Conservation (phyloP, 768 basidiomycete genomes). For the Kwoniella bestiolae region DNA sequence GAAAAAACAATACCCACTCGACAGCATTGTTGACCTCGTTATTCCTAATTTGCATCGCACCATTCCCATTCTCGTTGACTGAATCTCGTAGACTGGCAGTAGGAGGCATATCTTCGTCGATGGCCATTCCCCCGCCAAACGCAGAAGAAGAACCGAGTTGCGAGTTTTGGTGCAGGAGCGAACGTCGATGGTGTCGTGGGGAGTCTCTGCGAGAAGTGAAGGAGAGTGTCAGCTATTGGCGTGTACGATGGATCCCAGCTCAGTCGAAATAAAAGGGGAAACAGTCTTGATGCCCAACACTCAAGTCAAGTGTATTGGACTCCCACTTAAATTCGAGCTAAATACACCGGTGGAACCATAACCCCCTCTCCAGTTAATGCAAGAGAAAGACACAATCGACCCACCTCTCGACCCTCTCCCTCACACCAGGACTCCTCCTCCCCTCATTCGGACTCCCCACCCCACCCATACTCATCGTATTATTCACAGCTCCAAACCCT, state of each 20-base stretch:
- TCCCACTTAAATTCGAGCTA: no score
- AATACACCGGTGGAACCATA: no score
- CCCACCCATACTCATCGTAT: neutral
- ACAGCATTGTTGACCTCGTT: slow-evolving; percentile 1
- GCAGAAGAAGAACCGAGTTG: slow-evolving; percentile 22
- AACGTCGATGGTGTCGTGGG: slow-evolving; percentile 14
- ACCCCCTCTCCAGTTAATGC: no score
- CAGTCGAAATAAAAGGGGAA: no score
- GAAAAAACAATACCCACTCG: slow-evolving; percentile 25
- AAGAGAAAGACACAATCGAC: no score
- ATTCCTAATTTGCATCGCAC: neutral
- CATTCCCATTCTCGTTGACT: neutral
- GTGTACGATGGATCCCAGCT: no score
- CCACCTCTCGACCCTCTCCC: slow-evolving; percentile 28
- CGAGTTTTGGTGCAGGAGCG: slow-evolving; percentile 21
- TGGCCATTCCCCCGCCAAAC: slow-evolving; percentile 17
- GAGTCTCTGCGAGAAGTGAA: slow-evolving; percentile 8
- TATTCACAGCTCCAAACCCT: neutral
- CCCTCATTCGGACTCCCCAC: slow-evolving; percentile 23
- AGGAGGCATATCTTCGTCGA: slow-evolving; percentile 51
- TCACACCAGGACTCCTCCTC: slow-evolving; percentile 34
- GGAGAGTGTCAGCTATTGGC: slow-evolving; percentile 1
- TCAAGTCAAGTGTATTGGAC: no score
- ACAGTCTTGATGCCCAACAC: no score
- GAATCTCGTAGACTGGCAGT: slow-evolving; percentile 40